These are phyloP conservation scores for Dendrobium huoshanense DNA, from an alignment of 106 monocot species.

Conservation along the genomic window DNA sequence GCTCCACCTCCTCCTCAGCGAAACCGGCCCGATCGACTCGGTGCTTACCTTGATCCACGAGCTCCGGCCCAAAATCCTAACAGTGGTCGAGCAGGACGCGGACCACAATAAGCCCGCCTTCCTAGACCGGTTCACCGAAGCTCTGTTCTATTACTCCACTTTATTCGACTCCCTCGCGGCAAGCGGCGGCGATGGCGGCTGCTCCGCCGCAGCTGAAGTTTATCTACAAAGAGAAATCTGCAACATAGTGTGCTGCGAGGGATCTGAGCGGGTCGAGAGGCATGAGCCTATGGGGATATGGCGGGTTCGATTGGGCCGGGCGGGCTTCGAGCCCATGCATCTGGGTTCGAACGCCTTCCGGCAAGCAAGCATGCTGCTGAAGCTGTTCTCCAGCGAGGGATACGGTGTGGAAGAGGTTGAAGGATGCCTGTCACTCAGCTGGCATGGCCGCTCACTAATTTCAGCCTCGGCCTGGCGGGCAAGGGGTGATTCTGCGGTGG, in stretches of 20 bases:
- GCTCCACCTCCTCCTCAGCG: conserved; percentile 34
- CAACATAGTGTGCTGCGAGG: conserved; percentile 45
- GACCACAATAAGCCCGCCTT: conserved; percentile 33
- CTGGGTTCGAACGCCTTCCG: conserved; percentile 48
- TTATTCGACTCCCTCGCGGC: conserved; percentile 53
- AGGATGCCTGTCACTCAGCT: conserved; percentile 52
- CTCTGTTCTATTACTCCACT: conserved; percentile 51
- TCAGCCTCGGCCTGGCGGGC: conserved; percentile 63
- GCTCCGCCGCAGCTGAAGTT: conserved; percentile 16
- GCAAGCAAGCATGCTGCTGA: conserved; percentile 51
- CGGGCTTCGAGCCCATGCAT: conserved; percentile 21
- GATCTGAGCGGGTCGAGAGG: conserved; percentile 29
- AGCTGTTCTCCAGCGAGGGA: conserved; percentile 43
- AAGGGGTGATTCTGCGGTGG: neutral
- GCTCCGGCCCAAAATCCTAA: conserved; percentile 31
- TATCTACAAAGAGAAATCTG: conserved; percentile 38
- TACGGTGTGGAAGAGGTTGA: conserved; percentile 50
- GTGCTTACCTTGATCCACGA: conserved; percentile 29
- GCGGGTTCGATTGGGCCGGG: conserved; percentile 21
- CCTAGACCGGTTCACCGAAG: conserved; percentile 28
- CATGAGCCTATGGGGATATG: conserved; percentile 41
- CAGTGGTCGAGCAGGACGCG: conserved; percentile 43
- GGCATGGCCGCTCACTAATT: conserved; percentile 57
- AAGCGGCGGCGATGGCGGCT: neutral
- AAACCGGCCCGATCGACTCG: conserved; percentile 19